phyloP scores from a whole-genome alignment of 2,329 filamentous ascomycete genomes.

The Aspergillus pseudoterreus region DNA sequence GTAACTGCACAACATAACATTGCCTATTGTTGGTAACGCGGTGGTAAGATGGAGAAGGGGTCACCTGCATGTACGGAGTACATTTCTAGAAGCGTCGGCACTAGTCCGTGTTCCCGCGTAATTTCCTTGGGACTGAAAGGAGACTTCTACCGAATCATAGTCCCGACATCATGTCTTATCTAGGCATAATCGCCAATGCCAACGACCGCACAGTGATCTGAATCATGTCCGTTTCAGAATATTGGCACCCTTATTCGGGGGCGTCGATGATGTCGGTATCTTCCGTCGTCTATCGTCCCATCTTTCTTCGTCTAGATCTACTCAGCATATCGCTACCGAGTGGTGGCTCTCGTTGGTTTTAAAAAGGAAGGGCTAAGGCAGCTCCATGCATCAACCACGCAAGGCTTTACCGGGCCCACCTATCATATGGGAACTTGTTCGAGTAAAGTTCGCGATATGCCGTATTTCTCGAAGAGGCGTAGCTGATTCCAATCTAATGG shows the following conservation, averaged over 20 bases:
- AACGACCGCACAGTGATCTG: neutral
- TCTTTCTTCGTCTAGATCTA: too few relatives aligned
- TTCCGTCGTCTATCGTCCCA: too few relatives aligned
- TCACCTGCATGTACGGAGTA: neutral
- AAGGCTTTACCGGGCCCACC: neutral
- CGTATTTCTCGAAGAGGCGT: neutral
- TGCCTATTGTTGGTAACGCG: neutral
- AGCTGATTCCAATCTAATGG: neutral
- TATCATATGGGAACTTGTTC: neutral
- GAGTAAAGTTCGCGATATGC: neutral
- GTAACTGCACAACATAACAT: neutral
- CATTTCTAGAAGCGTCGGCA: neutral
- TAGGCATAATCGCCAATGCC: too few relatives aligned
- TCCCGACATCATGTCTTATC: too few relatives aligned
- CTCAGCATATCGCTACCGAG: neutral
- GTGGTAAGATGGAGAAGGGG: neutral
- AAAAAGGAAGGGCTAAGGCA: constrained; percentile 3
- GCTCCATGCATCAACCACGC: neutral
- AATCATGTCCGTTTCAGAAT: neutral
- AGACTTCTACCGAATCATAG: too few relatives aligned
- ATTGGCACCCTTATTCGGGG: neutral
- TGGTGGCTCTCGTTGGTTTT: neutral
- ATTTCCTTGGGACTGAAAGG: too few relatives aligned
- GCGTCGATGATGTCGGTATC: neutral
- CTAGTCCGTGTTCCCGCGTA: neutral